Base-by-base conservation (phyloP, 2,329 filamentous ascomycete species). In the Aspergillus sp. region DNA sequence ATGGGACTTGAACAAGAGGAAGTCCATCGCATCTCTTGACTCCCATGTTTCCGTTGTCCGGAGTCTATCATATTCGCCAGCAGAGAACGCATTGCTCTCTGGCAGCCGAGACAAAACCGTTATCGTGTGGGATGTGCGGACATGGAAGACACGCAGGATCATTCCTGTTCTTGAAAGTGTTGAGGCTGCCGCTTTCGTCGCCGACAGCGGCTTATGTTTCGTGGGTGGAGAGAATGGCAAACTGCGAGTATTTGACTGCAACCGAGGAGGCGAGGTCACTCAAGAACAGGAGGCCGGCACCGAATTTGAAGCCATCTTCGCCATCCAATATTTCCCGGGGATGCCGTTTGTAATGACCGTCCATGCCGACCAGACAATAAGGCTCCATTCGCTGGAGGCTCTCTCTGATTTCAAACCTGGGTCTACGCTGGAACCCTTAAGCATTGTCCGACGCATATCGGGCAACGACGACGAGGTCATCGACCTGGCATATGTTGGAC, bases 391-490 rank as follows among this genome's bases (percentile, higher is more conserved):
- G 1, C 56, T 61, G 17, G 51, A 58, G 17, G 37, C 57, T n/a
- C 36, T 67, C 24, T 49, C 48, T 14, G 41, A 45, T 25, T 57
- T 55, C 36, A 54, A 54, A 29, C 49, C 55, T 22, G 42, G 63
- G 37, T 46, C 69, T 53, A 48, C 66, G 60, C 52, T 82, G 63
- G 57, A 64, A n/a, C 63, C 74, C n/a, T 57, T 81, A 15, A 67
- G 72, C 7, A 51, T 79, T 1, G 71, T 83, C 27, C 77, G 83
- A 45, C 76, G 86, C 27, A 93, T 98, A 45, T 94, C 89, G 4
- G 93, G 91, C 33, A 95, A 91, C 5, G 86, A 96, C 57, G 93
- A 98, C 55, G 91, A 98, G 57, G 86, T 98, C 32, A 95, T 98
- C 45, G 93, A 98, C 53, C 66, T 98, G 20, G 83, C 81, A 17